Evolutionary conservation across 441 rosid species (phyloP).

Genomic region (Lepidium campestre): DNA sequence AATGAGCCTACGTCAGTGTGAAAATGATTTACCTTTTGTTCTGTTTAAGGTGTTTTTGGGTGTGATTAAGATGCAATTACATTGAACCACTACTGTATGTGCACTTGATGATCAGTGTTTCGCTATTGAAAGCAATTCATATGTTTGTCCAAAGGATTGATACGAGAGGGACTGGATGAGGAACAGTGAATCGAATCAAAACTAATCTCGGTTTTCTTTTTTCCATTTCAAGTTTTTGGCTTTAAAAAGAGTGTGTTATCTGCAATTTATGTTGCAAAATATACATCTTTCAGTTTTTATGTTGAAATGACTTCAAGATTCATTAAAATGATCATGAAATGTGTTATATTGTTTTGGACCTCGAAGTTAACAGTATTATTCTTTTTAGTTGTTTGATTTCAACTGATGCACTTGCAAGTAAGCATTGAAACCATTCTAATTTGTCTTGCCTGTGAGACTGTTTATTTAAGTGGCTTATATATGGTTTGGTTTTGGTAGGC

Average conservation of each 20-base stretch:
- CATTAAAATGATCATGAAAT: neutral
- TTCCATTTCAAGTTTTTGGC: neutral
- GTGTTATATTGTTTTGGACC: neutral
- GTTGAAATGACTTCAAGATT: neutral
- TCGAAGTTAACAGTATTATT: neutral
- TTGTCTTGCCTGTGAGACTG: neutral
- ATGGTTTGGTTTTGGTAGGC: slow-evolving; percentile 38
- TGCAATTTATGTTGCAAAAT: neutral
- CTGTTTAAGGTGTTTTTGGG: neutral
- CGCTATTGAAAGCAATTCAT: neutral
- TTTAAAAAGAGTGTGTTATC: neutral
- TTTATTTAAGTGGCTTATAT: neutral
- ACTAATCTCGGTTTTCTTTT: neutral
- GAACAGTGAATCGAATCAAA: no score
- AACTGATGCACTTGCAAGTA: neutral
- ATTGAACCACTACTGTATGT: neutral
- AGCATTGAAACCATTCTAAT: neutral
- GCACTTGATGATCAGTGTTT: neutral
- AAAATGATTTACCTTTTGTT: neutral
- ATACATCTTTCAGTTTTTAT: neutral
- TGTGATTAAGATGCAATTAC: neutral
- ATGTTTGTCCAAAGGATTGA: neutral
- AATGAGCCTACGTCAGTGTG: neutral
- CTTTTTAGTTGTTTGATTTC: neutral
- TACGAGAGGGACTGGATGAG: no score